Percentiles rank a stretch among this genome's conserved stretches.
Evolutionary conservation across 2,329 filamentous ascomycete species (phyloP).

Genomic region (Beauveria asiatica): DNA sequence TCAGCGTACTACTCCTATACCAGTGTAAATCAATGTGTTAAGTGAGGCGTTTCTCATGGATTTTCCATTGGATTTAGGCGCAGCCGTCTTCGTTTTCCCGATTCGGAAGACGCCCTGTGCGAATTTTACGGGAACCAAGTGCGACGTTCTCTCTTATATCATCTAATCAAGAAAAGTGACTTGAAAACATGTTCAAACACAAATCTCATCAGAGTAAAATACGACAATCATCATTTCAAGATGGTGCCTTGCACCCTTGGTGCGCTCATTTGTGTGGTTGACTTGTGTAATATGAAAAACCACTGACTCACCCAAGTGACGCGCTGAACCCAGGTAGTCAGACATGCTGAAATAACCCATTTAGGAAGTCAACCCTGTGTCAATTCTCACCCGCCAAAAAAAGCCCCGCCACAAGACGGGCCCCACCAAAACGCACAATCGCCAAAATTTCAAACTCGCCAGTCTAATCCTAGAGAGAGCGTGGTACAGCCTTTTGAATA

Average conservation of each 20-base stretch:
- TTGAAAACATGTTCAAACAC: too few species aligned
- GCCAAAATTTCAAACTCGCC: constrained; percentile 32
- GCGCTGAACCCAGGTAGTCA: not conserved
- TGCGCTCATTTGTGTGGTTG: not conserved
- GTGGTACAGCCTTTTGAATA: not conserved
- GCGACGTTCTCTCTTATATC: too few species aligned
- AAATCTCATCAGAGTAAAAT: too few species aligned
- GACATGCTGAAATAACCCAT: not conserved
- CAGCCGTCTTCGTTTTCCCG: too few species aligned
- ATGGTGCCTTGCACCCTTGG: not conserved
- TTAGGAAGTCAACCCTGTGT: not conserved
- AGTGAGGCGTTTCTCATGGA: too few species aligned
- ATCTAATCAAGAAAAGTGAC: too few species aligned
- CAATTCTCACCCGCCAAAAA: not conserved
- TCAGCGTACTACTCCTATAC: too few species aligned
- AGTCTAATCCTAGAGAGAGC: constrained; percentile 14
- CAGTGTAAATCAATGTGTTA: too few species aligned
- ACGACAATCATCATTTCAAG: too few species aligned
- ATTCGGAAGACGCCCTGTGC: too few species aligned
- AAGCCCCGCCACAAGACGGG: constrained; percentile 14
- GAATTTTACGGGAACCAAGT: too few species aligned
- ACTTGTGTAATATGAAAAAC: not conserved
- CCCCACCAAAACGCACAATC: constrained; percentile 40
- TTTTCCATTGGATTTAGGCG: too few species aligned
- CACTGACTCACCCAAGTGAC: not conserved